Percentiles rank a stretch among this genome's conserved stretches.
These are phyloP conservation scores for Phytophthora nicotianae DNA, from an alignment of 352 stramenopile genomes.

Conservation along the genomic window DNA sequence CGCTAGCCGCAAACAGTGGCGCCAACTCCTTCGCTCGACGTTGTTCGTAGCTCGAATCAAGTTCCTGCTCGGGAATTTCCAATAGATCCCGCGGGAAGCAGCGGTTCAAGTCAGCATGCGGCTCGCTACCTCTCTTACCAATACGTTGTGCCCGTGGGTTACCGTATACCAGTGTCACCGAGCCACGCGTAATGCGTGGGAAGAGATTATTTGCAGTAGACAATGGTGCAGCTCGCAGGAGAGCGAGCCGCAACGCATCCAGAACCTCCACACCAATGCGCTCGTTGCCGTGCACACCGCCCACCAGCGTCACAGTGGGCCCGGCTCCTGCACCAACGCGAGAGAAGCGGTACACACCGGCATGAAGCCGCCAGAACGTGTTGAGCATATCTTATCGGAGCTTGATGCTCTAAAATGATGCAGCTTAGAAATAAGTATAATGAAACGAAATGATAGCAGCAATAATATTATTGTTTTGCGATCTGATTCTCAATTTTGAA, in stretches of 20 bases:
- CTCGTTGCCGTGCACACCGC: slow-evolving; percentile 80
- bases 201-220: slow-evolving; percentile 18
- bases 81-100: slow-evolving; percentile 59
- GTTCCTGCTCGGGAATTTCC: slow-evolving; percentile 2
- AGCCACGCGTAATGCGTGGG: slow-evolving; percentile 37
- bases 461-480: background rate
- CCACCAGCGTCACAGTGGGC: slow-evolving; percentile 63
- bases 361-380: slow-evolving; percentile 42
- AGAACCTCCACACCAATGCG: slow-evolving; percentile 69
- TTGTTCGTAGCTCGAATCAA: slow-evolving; percentile 46
- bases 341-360: slow-evolving; percentile 60
- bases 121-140: slow-evolving; percentile 54
- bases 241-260: slow-evolving; percentile 55
- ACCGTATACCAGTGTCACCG: slow-evolving; percentile 67
- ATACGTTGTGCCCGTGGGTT: slow-evolving; percentile 60
- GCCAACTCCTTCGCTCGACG: slow-evolving; percentile 60
- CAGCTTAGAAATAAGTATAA: background rate
- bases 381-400: slow-evolving; percentile 13
- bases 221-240: slow-evolving; percentile 39
- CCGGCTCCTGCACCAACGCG: slow-evolving; percentile 10
- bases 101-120: slow-evolving; percentile 71
- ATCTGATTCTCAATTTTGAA: background rate
- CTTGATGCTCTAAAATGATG: background rate
- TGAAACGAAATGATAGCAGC: slow-evolving; percentile 15
- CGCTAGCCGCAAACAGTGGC: slow-evolving; percentile 50